Evolutionary conservation across 352 stramenopile species (phyloP).

Genomic region (Phytophthora sp.): DNA sequence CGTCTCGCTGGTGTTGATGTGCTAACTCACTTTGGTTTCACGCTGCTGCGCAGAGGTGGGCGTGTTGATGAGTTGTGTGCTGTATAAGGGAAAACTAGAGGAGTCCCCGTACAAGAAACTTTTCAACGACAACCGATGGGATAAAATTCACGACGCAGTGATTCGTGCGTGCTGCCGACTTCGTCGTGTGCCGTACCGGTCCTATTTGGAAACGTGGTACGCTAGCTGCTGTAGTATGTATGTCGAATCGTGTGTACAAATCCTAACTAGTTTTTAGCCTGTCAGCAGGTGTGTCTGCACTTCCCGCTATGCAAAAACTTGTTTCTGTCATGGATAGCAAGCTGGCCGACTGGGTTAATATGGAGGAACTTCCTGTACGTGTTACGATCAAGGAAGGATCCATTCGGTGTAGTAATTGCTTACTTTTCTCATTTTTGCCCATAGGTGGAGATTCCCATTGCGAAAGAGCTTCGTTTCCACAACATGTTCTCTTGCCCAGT

Average conservation of each 20-base stretch:
- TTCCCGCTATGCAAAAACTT: slow-evolving; percentile 84
- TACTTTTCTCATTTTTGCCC: background rate
- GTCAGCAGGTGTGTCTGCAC: slow-evolving; percentile 68
- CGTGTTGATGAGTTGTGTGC: slow-evolving; percentile 79
- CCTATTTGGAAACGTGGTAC: slow-evolving; percentile 81
- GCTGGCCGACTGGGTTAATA: slow-evolving; percentile 68
- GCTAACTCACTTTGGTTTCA: background rate
- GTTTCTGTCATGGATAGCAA: slow-evolving; percentile 82
- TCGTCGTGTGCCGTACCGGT: slow-evolving; percentile 67
- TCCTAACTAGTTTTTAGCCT: slow-evolving; percentile 48
- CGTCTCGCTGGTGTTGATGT: background rate
- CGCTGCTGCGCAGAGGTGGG: slow-evolving; percentile 56
- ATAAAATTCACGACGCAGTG: slow-evolving; percentile 71
- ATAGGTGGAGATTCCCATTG: slow-evolving; percentile 79
- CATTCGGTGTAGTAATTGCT: background rate
- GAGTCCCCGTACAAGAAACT: slow-evolving; percentile 85
- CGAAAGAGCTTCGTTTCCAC: slow-evolving; percentile 86
- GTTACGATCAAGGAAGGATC: background rate
- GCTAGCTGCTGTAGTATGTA: background rate
- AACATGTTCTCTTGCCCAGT: slow-evolving; percentile 89
- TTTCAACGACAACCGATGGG: slow-evolving; percentile 71
- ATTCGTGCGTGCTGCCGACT: slow-evolving; percentile 79
- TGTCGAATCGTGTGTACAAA: background rate
- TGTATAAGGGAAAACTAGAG: slow-evolving; percentile 77
- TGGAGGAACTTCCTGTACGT: slow-evolving; percentile 77